Evolutionary conservation across 73 alveolate genomes (phyloP).

Genomic region (Strombidium stylifer): DNA sequence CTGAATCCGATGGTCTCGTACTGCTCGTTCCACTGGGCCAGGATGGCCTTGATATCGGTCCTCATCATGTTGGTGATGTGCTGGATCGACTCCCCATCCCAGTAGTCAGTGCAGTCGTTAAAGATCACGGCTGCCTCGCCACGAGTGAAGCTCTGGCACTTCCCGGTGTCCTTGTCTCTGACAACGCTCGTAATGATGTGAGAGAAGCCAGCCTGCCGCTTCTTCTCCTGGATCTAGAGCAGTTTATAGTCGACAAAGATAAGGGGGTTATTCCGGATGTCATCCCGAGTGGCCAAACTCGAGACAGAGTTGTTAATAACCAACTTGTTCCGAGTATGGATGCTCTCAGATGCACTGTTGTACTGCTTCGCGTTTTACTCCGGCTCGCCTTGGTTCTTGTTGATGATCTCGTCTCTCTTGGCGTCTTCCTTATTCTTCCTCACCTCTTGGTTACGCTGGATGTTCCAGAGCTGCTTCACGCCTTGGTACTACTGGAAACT

Average conservation of each 20-base stretch:
- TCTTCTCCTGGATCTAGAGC: conserved; percentile 1
- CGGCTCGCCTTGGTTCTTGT: conserved; percentile 7
- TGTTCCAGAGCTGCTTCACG: conserved; percentile 14
- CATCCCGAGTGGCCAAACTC: too few species aligned
- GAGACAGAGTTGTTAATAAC: too few species aligned
- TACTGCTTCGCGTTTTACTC: conserved; percentile 7
- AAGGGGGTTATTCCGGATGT: too few species aligned
- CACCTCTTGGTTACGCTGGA: neutral
- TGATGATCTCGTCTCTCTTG: neutral
- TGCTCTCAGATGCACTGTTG: neutral
- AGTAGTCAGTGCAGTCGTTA: conserved; percentile 38
- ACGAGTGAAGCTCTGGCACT: conserved; percentile 26
- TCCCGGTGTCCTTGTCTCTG: conserved; percentile 18
- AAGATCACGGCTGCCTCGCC: conserved; percentile 41
- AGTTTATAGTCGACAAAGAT: conserved; percentile 29
- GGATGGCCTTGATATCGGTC: conserved; percentile 12
- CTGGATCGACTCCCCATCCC: conserved; percentile 34
- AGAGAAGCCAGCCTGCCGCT: conserved; percentile 10
- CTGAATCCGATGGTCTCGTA: conserved; percentile 28
- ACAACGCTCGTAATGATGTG: conserved; percentile 20
- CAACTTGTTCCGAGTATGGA: too few species aligned
- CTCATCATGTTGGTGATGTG: conserved; percentile 13
- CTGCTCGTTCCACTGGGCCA: conserved; percentile 42
- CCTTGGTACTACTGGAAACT: conserved; percentile 18
- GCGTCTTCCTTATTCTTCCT: too few species aligned